A percentile compares a stretch with the other conserved stretches of the same genome.
Evolutionary conservation across 1,139 yeast genomes (phyloP).

Genomic region (Yamadazyma epiphylla): DNA sequence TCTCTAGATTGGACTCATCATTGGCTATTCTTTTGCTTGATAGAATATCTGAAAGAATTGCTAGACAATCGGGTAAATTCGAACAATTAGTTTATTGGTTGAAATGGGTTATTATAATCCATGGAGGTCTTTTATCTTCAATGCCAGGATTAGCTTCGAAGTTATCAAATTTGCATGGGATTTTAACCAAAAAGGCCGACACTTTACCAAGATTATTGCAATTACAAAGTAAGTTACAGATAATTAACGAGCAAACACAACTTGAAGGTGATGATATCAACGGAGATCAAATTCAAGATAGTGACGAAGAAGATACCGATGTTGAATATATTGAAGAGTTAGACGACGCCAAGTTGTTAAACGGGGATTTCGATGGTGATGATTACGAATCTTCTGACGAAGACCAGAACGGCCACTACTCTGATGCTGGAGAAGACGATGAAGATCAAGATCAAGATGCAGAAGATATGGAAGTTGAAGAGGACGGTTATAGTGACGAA

Average conservation of each 20-base stretch:
- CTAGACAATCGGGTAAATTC: constrained; percentile 61
- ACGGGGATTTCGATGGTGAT: constrained; percentile 14
- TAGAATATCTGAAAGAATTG: constrained; percentile 78
- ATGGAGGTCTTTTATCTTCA: constrained; percentile 74
- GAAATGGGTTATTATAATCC: constrained; percentile 87
- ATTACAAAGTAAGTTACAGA: constrained; percentile 75
- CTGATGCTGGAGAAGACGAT: constrained; percentile 21
- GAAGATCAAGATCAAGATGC: constrained; percentile 2
- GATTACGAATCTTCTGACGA: constrained; percentile 16
- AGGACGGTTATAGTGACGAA: constrained; percentile 36
- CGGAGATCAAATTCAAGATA: constrained; percentile 23
- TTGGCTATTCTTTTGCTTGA: constrained; percentile 76
- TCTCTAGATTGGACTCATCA: constrained; percentile 64
- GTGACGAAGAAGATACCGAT: constrained; percentile 27
- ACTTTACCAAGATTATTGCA: constrained; percentile 77
- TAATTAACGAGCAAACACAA: constrained; percentile 66
- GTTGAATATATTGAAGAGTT: constrained; percentile 41
- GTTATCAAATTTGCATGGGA: constrained; percentile 73
- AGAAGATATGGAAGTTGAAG: constrained; percentile 12
- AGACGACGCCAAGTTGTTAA: constrained; percentile 32
- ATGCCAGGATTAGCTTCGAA: constrained; percentile 67
- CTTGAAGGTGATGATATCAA: constrained; percentile 49
- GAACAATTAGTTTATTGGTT: constrained; percentile 84
- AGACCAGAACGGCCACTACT: constrained; percentile 15
- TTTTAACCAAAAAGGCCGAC: constrained; percentile 68